A percentile compares a stretch with the other conserved stretches of the same genome.
phyloP scores from a whole-genome alignment of 441 rosid genomes.

The Theobroma grandiflorum region DNA sequence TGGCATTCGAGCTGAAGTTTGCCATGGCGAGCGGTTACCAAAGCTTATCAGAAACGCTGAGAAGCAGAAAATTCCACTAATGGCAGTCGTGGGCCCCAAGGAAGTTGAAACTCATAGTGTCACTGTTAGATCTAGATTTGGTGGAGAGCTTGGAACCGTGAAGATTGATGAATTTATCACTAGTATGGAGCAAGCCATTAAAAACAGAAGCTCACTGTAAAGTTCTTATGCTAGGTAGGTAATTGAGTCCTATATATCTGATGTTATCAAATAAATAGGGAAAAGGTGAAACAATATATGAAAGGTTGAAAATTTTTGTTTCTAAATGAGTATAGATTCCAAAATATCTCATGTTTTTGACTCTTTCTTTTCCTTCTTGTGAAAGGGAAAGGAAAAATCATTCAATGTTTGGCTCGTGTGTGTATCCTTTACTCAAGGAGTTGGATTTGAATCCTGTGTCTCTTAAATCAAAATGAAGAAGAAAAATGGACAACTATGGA shows the following conservation, averaged over 20 bases:
- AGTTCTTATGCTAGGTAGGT: conserved; percentile 9
- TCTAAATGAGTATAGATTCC: background rate
- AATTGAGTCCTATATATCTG: background rate
- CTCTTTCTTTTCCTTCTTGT: background rate
- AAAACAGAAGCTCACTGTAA: conserved; percentile 57
- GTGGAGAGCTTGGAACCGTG: conserved; percentile 84
- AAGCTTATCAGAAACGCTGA: conserved; percentile 92
- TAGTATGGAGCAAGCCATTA: conserved; percentile 58
- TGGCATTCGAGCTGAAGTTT: conserved; percentile 75
- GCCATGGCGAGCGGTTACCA: conserved; percentile 89
- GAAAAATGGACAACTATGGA: too few species aligned
- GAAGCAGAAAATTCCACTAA: conserved; percentile 87
- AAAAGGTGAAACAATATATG: background rate
- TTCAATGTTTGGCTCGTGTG: background rate
- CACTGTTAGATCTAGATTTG: conserved; percentile 81
- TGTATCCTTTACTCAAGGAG: too few species aligned
- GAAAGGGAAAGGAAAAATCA: background rate
- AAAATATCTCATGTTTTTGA: background rate
- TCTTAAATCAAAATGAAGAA: too few species aligned
- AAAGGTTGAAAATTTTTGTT: background rate
- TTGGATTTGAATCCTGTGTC: too few species aligned
- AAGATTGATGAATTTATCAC: conserved; percentile 64
- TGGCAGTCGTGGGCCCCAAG: conserved; percentile 93
- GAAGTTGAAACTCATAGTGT: conserved; percentile 78
- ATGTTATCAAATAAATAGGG: background rate